Percentiles rank a stretch among this genome's conserved stretches.
These are phyloP conservation scores for Crithidia sp. DNA, from an alignment of 208 protist species.

Conservation along the genomic window DNA sequence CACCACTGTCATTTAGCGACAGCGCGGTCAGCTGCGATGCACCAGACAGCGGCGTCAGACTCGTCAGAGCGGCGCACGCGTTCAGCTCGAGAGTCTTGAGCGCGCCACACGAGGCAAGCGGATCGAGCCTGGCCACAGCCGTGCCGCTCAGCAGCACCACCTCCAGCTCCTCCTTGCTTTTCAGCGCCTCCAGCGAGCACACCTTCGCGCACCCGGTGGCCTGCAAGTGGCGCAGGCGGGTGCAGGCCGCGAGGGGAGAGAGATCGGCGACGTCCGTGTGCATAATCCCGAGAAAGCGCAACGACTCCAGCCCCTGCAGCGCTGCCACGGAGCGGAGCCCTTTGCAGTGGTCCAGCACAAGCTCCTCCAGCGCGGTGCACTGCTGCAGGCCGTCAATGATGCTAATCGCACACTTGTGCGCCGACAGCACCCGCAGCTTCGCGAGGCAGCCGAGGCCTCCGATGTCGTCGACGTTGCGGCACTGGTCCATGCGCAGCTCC, in stretches of 20 bases:
- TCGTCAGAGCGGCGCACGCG: neutral
- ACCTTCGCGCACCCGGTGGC: constrained; percentile 5
- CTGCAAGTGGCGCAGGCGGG: neutral
- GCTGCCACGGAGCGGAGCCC: neutral
- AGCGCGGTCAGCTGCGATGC: constrained; percentile 1
- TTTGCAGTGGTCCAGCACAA: constrained; percentile 4
- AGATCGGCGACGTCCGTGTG: constrained; percentile 5
- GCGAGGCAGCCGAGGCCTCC: neutral
- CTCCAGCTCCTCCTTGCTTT: neutral
- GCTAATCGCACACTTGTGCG: neutral
- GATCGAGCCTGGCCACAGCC: neutral
- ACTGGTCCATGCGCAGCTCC: constrained; percentile 12
- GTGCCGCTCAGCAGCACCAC: constrained; percentile 8
- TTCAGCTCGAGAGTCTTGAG: neutral
- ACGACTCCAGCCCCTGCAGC: constrained; percentile 1
- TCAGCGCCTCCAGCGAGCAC: neutral
- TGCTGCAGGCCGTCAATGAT: constrained; percentile 1
- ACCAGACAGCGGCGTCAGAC: neutral
- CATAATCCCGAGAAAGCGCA: constrained; percentile 1
- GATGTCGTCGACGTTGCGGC: neutral
- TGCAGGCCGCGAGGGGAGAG: constrained; percentile 4
- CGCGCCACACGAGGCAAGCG: neutral
- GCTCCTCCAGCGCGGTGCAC: constrained; percentile 4
- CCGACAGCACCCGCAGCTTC: neutral
- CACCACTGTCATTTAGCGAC: neutral